Evolutionary conservation across 2,329 filamentous ascomycete species (phyloP), one percentile per base, ranked within the genome.

Genomic region (Arthrobotrys pseudoclavata): DNA sequence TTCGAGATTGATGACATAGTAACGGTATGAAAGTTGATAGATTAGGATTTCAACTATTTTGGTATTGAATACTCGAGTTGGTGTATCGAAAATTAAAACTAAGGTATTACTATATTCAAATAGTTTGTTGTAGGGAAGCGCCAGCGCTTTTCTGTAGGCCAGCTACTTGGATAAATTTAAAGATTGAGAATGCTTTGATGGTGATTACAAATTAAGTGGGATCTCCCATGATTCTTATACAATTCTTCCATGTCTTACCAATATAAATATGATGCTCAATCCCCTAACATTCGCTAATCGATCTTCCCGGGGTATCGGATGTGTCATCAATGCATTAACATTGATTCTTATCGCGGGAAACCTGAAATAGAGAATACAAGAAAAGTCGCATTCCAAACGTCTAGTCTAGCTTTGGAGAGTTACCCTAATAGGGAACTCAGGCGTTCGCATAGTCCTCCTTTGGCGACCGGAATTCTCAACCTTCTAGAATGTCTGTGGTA

Each of bases 121-220:
- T 18, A 12, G 20, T 12, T 18, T 47, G 31, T 26, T 40, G 3
- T 31, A 3, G 9, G 20, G 34, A 47, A 55, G 68, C 57, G 57
- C 68, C 68, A 34, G 68, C 68, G 48, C 57, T 53, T 71, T 69
- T 37, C 24, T 37, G 29, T 60, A 70, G 67, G 50, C 67, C 55
- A 70, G 67, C 67, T 70, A 60, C 34, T 4, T 42, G 12, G 20
- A 18, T 50, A 53, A 31, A 24, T 26, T 64, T 34, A 29, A 12
- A 40, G n/a, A 34, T 20, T 13, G 10, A 37, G 42, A 24, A 9
- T 45, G 40, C 10, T 69, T 47, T 47, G 37, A 22, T 47, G 40
- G 34, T 69, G 18, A 47, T 18, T 20, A 60, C 20, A 50, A 22
- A 40, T 9, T 22, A 20, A 34, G 4, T 20, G 12, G 24, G 37